Conservation (phyloP, 164 flowering plant genomes). For the Litsea cubeba region DNA sequence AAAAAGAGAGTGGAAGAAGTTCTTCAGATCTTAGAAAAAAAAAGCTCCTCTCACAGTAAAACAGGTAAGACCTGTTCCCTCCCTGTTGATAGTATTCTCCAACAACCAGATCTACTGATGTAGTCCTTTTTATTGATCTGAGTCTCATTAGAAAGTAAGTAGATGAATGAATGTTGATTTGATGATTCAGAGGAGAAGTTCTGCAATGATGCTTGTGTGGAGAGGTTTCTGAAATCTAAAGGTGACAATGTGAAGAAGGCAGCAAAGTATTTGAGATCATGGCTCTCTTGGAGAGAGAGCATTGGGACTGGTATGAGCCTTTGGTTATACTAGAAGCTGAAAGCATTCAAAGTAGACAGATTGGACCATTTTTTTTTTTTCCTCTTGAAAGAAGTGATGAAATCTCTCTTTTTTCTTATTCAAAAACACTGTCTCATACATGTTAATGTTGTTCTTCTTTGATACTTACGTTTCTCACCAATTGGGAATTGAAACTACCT, state of each 20-base stretch:
- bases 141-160: no score
- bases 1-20: conserved; percentile 55
- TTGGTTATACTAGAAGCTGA: no score
- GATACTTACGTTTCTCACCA: no score
- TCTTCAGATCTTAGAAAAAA: conserved; percentile 56
- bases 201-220: conserved; percentile 73
- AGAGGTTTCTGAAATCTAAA: conserved; percentile 74
- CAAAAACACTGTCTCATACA: no score
- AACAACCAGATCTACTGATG: background rate
- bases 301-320: conserved; percentile 75
- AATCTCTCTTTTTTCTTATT: no score
- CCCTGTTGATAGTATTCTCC: no score
- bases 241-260: conserved; percentile 90
- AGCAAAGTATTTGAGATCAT: conserved; percentile 71
- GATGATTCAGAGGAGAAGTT: conserved; percentile 70
- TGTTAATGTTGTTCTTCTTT: no score
- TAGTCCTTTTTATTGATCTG: no score
- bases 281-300: conserved; percentile 87
- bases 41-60: conserved; percentile 74
- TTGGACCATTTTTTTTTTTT: no score
- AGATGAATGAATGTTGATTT: background rate
- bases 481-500: no score
- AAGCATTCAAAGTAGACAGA: no score
- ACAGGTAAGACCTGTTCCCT: conserved; percentile 40
- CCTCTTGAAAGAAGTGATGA: no score